Conservation (phyloP, 345 rosid species). For the Cardiospermum halicacabum region DNA sequence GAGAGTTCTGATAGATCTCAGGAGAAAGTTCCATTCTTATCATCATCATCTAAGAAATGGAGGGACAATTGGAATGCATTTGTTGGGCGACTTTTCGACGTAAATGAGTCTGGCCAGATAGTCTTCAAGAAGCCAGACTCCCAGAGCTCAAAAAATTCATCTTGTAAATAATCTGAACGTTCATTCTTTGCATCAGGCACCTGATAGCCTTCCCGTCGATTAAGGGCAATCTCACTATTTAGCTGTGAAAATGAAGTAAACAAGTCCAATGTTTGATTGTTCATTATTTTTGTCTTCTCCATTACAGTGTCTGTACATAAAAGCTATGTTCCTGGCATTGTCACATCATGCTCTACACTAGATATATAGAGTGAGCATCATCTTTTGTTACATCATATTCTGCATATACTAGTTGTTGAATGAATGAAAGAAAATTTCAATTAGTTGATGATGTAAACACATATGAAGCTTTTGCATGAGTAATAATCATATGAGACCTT, state of each 20-base stretch:
- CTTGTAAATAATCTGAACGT: constrained; percentile 4
- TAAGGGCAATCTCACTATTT: background rate
- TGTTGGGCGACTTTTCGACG: constrained; percentile 43
- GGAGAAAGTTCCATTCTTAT: constrained; percentile 21
- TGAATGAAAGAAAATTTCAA: background rate
- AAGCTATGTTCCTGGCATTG: background rate
- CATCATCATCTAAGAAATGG: constrained; percentile 42
- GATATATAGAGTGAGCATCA: too few species aligned
- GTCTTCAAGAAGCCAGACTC: constrained; percentile 33
- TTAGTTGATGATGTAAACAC: background rate
- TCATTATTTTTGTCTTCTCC: background rate
- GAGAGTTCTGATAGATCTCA: constrained; percentile 49
- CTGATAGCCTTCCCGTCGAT: background rate
- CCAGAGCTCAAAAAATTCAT: constrained; percentile 2
- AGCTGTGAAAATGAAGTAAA: background rate
- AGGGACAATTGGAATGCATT: constrained; percentile 55
- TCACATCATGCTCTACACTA: too few species aligned
- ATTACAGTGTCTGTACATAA: background rate
- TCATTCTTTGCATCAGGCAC: constrained; percentile 9
- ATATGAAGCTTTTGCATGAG: background rate
- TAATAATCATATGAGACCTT: background rate
- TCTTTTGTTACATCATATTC: too few species aligned
- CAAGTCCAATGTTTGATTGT: background rate
- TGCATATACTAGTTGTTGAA: background rate
- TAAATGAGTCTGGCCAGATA: constrained; percentile 48